Evolutionary conservation across 2,329 filamentous ascomycete genomes (phyloP), one percentile per base, ranked within the genome.

Genomic region (Penicillium occitanis): DNA sequence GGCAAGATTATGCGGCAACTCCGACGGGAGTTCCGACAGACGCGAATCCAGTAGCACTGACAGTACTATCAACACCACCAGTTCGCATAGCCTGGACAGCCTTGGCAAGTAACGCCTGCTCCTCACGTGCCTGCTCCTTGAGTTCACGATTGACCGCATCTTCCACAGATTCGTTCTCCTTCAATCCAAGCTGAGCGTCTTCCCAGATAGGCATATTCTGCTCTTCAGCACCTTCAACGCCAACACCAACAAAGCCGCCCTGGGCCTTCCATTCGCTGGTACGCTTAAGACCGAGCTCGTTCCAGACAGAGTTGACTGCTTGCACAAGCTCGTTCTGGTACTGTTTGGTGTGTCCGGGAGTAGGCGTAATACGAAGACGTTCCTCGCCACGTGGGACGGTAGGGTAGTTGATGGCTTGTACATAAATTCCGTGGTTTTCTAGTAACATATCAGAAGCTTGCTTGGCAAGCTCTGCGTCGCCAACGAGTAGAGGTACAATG

Each of bases 361-460:
- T 99, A 0, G 95, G 95, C 1, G 95, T 99, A 78, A 99, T 92
- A 71, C 95, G 91, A 65, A 99, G 89, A 66, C 95, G 90, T 80
- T 99, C 95, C 83, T 99, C 93, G n/a, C 95, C 95, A 6, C 96
- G 92, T 2, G 95, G 95, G 2, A 99, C 95, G 61, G 95, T 99
- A 1, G 95, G 95, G 81, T 98, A 98, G 83, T 99, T 99, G 86
- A 99, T 98, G 64, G 92, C 93, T 81, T 99, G 95, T 30, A 99
- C 95, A 77, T 99, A 99, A 76, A 99, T 97, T 68, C 89, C 87
- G 83, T 97, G 91, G 71, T 96, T 90, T 71, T 91, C 88, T 14
- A 99, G 86, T 25, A 99, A 88, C 83, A 96, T 88, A 76, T 99
- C 95, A 28, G 92, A 96, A 7, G 95, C 95, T 72, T 90, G 85